phyloP scores from a whole-genome alignment of 495 filamentous ascomycete genomes.

The Talaromyces liani region DNA sequence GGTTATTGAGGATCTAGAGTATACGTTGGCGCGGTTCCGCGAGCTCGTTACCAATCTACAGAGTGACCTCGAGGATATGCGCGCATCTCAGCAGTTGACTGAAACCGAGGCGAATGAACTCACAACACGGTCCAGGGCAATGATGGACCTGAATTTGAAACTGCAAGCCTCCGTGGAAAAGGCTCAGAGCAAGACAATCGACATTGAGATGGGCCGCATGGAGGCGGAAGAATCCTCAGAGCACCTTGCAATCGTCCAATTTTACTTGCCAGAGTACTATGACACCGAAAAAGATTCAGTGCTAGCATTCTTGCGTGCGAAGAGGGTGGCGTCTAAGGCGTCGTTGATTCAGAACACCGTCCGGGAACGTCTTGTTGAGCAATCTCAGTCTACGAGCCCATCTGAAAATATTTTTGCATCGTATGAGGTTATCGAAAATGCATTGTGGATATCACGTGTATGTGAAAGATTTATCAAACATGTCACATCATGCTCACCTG shows the following conservation, averaged over 20 bases:
- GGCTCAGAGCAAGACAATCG: conserved; percentile 87
- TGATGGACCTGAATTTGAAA: conserved; percentile 94
- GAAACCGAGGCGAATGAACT: conserved; percentile 88
- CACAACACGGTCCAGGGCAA: conserved; percentile 73
- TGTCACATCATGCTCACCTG: conserved; percentile 65
- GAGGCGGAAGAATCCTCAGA: conserved; percentile 85
- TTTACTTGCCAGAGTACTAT: conserved; percentile 87
- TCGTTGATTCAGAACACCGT: conserved; percentile 70
- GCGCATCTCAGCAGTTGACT: conserved; percentile 81
- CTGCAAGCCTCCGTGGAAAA: conserved; percentile 83
- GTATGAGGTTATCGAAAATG: conserved; percentile 74
- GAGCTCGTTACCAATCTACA: conserved; percentile 83
- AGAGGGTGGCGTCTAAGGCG: conserved; percentile 83
- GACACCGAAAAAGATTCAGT: conserved; percentile 74
- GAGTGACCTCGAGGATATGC: conserved; percentile 82
- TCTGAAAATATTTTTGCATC: conserved; percentile 68
- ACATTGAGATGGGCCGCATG: conserved; percentile 78
- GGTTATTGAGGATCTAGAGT: conserved; percentile 77
- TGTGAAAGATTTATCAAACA: conserved; percentile 76
- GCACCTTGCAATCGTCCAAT: conserved; percentile 75
- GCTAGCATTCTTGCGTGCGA: conserved; percentile 77
- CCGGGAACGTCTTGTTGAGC: conserved; percentile 60
- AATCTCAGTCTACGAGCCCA: conserved; percentile 42
- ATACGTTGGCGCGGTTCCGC: conserved; percentile 78
- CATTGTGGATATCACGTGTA: conserved; percentile 74